Conservation (phyloP, 2,329 filamentous ascomycete genomes). For the Xylaria multiplex region DNA sequence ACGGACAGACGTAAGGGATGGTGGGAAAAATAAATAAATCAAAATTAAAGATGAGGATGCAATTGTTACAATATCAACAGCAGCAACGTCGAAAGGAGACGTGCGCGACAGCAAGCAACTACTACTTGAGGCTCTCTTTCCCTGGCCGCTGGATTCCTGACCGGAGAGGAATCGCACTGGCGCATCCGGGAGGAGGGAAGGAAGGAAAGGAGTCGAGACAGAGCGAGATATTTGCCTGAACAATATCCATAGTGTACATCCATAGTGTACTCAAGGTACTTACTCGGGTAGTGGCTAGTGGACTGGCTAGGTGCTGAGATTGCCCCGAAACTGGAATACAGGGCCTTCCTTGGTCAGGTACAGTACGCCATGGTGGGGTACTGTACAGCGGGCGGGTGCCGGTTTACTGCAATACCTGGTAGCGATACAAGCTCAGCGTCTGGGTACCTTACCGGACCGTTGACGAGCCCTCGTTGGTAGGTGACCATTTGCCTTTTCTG, state of each 20-base stretch:
- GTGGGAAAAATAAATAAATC: constrained; percentile 1
- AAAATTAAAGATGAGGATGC: constrained; percentile 19
- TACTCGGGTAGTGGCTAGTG: too few species aligned
- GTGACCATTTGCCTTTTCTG: background rate
- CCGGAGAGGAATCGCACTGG: constrained; percentile 35
- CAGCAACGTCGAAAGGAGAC: constrained; percentile 21
- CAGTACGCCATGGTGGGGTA: background rate
- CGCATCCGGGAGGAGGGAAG: constrained; percentile 23
- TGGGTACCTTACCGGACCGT: too few species aligned
- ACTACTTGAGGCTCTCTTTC: constrained; percentile 35
- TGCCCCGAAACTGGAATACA: constrained; percentile 22
- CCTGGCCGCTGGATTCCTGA: constrained; percentile 32
- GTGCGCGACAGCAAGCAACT: constrained; percentile 31
- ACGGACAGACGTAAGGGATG: constrained; percentile 19
- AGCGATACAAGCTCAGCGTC: too few species aligned
- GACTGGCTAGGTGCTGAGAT: constrained; percentile 12
- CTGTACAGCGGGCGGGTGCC: constrained; percentile 1
- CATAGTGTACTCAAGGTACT: too few species aligned
- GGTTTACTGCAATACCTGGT: background rate
- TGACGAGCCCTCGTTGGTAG: background rate
- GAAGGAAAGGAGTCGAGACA: constrained; percentile 27
- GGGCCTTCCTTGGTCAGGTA: constrained; percentile 21
- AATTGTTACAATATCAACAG: constrained; percentile 16
- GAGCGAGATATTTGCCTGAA: constrained; percentile 9
- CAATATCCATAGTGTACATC: too few species aligned